A percentile compares a stretch with the other conserved stretches of the same genome.
phyloP scores from a whole-genome alignment of 129 eudicot genomes.

The Arctium lappa region DNA sequence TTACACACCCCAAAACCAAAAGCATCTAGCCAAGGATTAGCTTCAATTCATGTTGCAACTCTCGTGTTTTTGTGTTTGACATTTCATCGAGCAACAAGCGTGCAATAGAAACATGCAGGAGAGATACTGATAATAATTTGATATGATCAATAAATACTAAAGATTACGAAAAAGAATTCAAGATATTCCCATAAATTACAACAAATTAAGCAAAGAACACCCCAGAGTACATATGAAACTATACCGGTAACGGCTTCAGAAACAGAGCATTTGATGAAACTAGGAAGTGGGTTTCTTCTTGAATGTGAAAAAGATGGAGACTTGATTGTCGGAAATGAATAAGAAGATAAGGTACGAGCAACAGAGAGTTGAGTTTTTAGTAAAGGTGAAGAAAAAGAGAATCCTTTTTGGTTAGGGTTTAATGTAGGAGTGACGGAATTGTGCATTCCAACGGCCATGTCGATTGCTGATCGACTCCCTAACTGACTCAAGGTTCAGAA shows the following conservation, averaged over 20 bases:
- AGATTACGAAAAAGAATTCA: not conserved
- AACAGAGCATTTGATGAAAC: constrained; percentile 65
- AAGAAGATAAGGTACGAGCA: constrained; percentile 39
- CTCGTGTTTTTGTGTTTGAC: not conserved
- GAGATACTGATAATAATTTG: not conserved
- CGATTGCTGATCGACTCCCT: constrained; percentile 46
- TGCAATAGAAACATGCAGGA: not conserved
- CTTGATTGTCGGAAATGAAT: constrained; percentile 23
- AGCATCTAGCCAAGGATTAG: not conserved
- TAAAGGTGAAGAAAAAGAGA: constrained; percentile 32
- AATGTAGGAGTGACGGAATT: constrained; percentile 26
- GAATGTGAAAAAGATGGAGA: constrained; percentile 14
- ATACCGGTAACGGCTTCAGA: constrained; percentile 64
- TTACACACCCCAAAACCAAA: not conserved
- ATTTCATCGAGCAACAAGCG: constrained; percentile 7
- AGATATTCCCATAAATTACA: not conserved
- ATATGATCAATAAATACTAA: not conserved
- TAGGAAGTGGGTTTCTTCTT: constrained; percentile 41
- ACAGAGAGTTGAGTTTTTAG: constrained; percentile 38
- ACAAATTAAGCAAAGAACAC: not conserved
- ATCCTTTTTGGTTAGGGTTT: constrained; percentile 26
- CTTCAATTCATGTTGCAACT: not conserved
- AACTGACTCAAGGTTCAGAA: constrained; percentile 17
- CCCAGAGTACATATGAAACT: not conserved
- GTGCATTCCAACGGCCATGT: constrained; percentile 45